Conservation (phyloP, 192 early-diverging fungal genomes). For the Gigaspora rosea region DNA sequence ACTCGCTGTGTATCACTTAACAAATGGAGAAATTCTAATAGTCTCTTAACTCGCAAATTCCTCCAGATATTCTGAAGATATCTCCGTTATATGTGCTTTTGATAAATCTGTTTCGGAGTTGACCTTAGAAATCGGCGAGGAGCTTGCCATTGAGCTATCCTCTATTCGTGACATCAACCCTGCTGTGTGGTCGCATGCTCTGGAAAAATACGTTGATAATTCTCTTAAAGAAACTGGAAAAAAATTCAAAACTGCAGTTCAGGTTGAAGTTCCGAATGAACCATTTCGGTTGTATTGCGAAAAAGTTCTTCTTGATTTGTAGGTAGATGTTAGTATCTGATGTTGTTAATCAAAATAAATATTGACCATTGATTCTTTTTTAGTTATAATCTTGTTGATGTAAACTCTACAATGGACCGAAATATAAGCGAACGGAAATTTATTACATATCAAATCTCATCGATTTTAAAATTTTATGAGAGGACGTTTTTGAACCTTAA, state of each 20-base stretch:
- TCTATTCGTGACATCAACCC: conserved; percentile 26
- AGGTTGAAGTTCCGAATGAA: conserved; percentile 22
- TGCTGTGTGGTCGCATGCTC: conserved; percentile 14
- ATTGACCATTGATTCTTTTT: background rate
- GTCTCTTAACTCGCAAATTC: conserved; percentile 2
- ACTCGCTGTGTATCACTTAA: background rate
- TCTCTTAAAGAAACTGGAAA: conserved; percentile 23
- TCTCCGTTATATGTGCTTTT: conserved; percentile 13
- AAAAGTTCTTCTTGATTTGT: conserved; percentile 35
- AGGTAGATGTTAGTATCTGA: conserved; percentile 14
- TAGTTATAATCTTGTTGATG: conserved; percentile 25
- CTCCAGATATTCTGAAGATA: conserved; percentile 24
- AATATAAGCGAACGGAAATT: conserved; percentile 29
- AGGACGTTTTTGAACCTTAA: conserved; percentile 11
- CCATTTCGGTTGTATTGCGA: conserved; percentile 32
- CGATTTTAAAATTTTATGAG: conserved; percentile 32
- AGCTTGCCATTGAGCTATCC: conserved; percentile 24
- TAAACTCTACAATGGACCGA: conserved; percentile 15
- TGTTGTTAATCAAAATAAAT: conserved; percentile 11
- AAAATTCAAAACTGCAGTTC: conserved; percentile 15
- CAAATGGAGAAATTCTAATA: background rate
- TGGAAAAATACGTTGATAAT: conserved; percentile 22
- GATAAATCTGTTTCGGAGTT: conserved; percentile 24
- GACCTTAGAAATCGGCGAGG: conserved; percentile 29
- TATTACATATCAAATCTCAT: conserved; percentile 23